Evolutionary conservation across 257 asterid genomes (phyloP).

Genomic region (Plantago elongata): DNA sequence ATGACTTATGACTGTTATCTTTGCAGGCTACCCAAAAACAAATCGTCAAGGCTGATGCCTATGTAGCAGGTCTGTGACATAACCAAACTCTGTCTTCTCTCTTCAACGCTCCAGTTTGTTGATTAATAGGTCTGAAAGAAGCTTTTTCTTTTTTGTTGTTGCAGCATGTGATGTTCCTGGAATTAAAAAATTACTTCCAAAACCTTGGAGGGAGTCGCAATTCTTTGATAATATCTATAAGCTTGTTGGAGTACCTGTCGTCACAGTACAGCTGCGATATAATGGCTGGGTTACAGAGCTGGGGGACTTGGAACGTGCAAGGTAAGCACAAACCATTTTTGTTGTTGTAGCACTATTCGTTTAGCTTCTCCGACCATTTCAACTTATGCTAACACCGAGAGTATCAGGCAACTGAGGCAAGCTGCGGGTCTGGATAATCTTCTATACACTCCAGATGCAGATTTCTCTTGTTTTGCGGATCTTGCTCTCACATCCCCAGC

Average conservation of each 20-base stretch:
- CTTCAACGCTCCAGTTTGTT: constrained; percentile 17
- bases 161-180: constrained; percentile 99
- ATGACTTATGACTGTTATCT: constrained; percentile 19
- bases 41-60: constrained; percentile 85
- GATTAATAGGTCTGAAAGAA: constrained; percentile 17
- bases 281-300: constrained; percentile 99
- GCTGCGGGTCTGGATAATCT: constrained; percentile 92
- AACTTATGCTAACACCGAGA: constrained; percentile 11
- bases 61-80: constrained; percentile 78
- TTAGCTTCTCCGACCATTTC: constrained; percentile 6
- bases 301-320: constrained; percentile 79
- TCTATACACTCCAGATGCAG: constrained; percentile 95
- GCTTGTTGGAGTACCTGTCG: constrained; percentile 96
- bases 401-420: constrained; percentile 70
- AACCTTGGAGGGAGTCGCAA: constrained; percentile 76
- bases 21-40: constrained; percentile 92
- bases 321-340: constrained; percentile 36
- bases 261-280: constrained; percentile 91
- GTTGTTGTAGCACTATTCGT: constrained; percentile 8
- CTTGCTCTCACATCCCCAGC: constrained; percentile 94
- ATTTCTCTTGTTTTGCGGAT: constrained; percentile 96
- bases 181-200: constrained; percentile 80
- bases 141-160: constrained; percentile 12
- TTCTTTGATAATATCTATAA: constrained; percentile 86
- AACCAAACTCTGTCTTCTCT: constrained; percentile 14